Base-by-base conservation (phyloP, 805 yeast genomes). In the Pichia phayaonensis region DNA sequence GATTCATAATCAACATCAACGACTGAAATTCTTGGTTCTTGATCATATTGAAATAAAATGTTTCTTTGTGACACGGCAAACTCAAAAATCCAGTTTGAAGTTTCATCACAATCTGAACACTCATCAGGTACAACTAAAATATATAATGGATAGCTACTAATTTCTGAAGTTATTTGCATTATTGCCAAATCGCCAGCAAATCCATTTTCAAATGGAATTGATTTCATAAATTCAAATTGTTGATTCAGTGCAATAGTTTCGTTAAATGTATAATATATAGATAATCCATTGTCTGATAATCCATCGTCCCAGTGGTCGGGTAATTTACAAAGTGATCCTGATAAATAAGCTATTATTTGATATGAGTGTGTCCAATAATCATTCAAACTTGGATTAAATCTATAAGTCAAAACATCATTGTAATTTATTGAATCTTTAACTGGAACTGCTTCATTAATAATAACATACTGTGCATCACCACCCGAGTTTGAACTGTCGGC, bases 1-100 rank as follows among this genome's bases (percentile, higher is more conserved):
- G 86, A 76, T 18, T 72, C 70, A 58, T 78, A 76, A 65, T 87
- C 96, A 0, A 90, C 69, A 61, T 88, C 96, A 2, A 86, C 76
- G 18, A 84, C 67, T 36, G 65, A 59, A 0, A 80, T 74, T 76
- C 80, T 76, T 12, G 79, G 61, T 18, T 77, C 68, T 42, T 72
- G 70, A 62, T 83, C 89, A 86, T 87, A 84, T 60, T 83, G 87
- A 58, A 77, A 84, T 1, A 80, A 79, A 56, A 83, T 67, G 61
- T 81, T 81, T 46, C 72, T 72, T 58, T 76, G 82, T 2, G 88
- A 81, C 2, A 80, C 76, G 3, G 88, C 90, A 34, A 89, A 64
- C 60, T 81, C 79, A 59, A 83, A 86, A 8, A 71, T 55, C 90
- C 90, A 84, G 7, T 52, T 50, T 15, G 54, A 54, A 21, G 51